Conservation (phyloP, 345 rosid genomes). For the Hibiscus tridactylites region DNA sequence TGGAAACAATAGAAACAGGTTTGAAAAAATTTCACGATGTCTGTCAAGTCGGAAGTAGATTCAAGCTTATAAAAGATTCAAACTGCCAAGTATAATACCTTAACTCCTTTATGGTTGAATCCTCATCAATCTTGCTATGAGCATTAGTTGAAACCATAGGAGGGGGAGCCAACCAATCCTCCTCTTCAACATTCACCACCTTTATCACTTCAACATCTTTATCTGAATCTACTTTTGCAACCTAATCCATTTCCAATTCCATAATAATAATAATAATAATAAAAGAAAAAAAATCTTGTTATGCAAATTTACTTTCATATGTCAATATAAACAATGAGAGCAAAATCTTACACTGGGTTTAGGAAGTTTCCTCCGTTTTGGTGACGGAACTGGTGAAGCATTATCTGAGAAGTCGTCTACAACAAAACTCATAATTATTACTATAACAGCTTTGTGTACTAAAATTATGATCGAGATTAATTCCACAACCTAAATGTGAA, state of each 20-base stretch:
- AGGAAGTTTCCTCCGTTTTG: neutral
- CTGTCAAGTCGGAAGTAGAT: neutral
- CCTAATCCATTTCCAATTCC: conserved; percentile 17
- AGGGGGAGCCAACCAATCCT: conserved; percentile 73
- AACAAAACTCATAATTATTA: neutral
- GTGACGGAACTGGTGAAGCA: conserved; percentile 1
- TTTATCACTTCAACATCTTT: conserved; percentile 29
- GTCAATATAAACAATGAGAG: neutral
- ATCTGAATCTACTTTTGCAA: conserved; percentile 25
- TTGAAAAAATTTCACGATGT: neutral
- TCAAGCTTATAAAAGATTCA: neutral
- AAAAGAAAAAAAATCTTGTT: neutral
- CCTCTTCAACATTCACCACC: conserved; percentile 30
- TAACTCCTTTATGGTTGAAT: conserved; percentile 52
- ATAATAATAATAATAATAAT: neutral
- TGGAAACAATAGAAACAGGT: neutral
- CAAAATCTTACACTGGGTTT: neutral
- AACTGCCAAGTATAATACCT: conserved; percentile 33
- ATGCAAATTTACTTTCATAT: neutral
- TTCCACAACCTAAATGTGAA: neutral
- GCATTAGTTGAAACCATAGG: conserved; percentile 30
- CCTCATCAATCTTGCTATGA: conserved; percentile 31
- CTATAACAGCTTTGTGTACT: neutral
- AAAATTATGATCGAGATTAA: neutral
- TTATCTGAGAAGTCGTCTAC: conserved; percentile 2